Evolutionary conservation across 164 flowering plant species (phyloP).

Genomic region (Annona cherimola): DNA sequence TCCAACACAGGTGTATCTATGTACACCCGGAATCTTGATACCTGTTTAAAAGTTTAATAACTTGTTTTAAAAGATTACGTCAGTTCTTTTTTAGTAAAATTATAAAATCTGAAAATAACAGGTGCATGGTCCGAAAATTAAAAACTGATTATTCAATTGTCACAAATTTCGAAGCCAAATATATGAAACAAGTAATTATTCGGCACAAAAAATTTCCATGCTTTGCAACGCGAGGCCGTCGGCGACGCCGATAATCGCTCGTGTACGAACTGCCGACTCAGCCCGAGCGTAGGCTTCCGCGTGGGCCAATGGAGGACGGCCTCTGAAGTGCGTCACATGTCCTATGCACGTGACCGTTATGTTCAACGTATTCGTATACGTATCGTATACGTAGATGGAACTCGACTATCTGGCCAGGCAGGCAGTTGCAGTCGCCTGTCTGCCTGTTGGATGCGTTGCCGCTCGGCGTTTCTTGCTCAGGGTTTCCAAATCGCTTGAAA

Average conservation of each 20-base stretch:
- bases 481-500: conserved; percentile 7
- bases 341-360: background rate
- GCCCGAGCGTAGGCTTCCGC: background rate
- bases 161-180: too few relatives aligned
- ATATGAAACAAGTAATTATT: too few relatives aligned
- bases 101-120: too few relatives aligned
- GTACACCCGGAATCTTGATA: too few relatives aligned
- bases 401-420: background rate
- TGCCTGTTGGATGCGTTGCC: background rate
- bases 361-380: background rate
- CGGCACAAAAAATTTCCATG: too few relatives aligned
- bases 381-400: background rate
- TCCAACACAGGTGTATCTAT: too few relatives aligned
- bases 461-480: background rate
- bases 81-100: too few relatives aligned
- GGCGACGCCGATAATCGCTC: background rate
- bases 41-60: too few relatives aligned
- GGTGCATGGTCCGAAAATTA: too few relatives aligned
- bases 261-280: background rate
- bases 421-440: conserved; percentile 12
- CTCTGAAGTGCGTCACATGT: background rate
- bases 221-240: too few relatives aligned
- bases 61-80: too few relatives aligned
- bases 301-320: background rate
- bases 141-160: too few relatives aligned